Evolutionary conservation across 768 basidiomycete species (phyloP).

Genomic region (Tricholoma saponaceum): DNA sequence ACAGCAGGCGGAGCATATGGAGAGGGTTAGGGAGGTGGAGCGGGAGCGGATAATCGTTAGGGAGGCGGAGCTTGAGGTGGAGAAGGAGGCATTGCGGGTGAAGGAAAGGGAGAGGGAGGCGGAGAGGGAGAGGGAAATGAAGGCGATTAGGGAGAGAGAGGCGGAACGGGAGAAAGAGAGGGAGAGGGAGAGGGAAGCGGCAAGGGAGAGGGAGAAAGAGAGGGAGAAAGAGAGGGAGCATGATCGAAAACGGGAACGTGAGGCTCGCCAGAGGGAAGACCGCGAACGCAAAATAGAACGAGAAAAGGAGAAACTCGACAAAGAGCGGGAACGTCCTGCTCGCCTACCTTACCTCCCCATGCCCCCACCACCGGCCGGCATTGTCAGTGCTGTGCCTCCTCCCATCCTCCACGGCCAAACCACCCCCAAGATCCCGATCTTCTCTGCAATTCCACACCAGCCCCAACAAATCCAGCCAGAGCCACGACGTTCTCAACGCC

Average conservation of each 20-base stretch:
- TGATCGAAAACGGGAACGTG: neutral
- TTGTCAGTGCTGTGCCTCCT: neutral
- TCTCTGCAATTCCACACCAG: neutral
- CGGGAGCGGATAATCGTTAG: neutral
- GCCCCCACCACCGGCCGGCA: conserved; percentile 11
- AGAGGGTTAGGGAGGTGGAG: conserved; percentile 10
- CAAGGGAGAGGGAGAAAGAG: conserved; percentile 7
- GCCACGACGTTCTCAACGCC: conserved; percentile 2
- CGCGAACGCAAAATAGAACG: neutral
- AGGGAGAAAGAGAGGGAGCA: conserved; percentile 7
- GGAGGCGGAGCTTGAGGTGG: conserved; percentile 6
- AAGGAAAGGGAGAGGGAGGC: conserved; percentile 15
- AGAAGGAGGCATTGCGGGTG: conserved; percentile 12
- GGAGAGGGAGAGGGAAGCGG: conserved; percentile 2
- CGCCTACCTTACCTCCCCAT: conserved; percentile 14
- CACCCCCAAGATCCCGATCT: conserved; percentile 2
- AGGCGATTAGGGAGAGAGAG: conserved; percentile 10
- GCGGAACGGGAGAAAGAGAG: conserved; percentile 15
- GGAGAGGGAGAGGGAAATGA: conserved; percentile 16
- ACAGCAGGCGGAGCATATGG: conserved; percentile 13
- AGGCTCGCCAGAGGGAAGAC: conserved; percentile 2
- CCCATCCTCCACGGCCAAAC: conserved; percentile 1
- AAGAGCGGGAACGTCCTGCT: neutral
- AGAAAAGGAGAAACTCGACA: neutral
- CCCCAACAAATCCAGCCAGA: conserved; percentile 15